phyloP scores from a whole-genome alignment of 208 protist genomes.

The Trypanosoma brucei region DNA sequence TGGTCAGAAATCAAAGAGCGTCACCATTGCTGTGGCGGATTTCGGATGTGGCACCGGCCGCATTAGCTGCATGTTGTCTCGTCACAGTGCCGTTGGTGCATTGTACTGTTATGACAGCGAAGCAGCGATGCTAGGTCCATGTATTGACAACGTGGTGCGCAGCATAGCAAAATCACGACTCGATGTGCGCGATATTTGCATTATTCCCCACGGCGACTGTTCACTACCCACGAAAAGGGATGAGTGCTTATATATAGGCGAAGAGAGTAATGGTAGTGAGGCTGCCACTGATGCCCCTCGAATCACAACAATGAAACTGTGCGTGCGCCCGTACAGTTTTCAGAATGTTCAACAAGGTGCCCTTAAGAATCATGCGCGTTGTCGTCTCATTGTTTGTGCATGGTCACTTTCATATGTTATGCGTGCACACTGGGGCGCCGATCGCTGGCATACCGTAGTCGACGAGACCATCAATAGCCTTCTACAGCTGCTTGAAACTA shows the following conservation, averaged over 20 bases:
- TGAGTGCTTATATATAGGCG: slow-evolving; percentile 3
- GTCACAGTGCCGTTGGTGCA: slow-evolving; percentile 36
- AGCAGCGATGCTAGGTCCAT: slow-evolving; percentile 54
- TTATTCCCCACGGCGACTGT: slow-evolving; percentile 1
- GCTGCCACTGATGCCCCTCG: not conserved
- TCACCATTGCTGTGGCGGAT: slow-evolving; percentile 33
- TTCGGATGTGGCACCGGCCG: slow-evolving; percentile 83
- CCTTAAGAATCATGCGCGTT: slow-evolving; percentile 32
- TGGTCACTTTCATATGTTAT: slow-evolving; percentile 86
- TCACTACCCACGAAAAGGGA: not conserved
- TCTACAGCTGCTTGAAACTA: slow-evolving; percentile 30
- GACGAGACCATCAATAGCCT: slow-evolving; percentile 43
- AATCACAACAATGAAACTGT: slow-evolving; percentile 25
- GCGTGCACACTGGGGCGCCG: slow-evolving; percentile 65
- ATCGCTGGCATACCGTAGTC: slow-evolving; percentile 57
- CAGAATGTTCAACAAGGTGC: slow-evolving; percentile 36
- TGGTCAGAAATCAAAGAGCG: too few relatives aligned
- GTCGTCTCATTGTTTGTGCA: slow-evolving; percentile 61
- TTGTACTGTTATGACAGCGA: slow-evolving; percentile 78
- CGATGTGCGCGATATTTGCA: slow-evolving; percentile 6
- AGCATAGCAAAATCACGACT: slow-evolving; percentile 11
- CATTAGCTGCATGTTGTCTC: slow-evolving; percentile 50
- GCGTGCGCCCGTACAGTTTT: slow-evolving; percentile 49
- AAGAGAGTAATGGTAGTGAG: not conserved
- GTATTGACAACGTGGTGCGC: slow-evolving; percentile 41